These are phyloP conservation scores for Gonium pectorale DNA, from an alignment of 139 green algal genomes.

Conservation along the genomic window DNA sequence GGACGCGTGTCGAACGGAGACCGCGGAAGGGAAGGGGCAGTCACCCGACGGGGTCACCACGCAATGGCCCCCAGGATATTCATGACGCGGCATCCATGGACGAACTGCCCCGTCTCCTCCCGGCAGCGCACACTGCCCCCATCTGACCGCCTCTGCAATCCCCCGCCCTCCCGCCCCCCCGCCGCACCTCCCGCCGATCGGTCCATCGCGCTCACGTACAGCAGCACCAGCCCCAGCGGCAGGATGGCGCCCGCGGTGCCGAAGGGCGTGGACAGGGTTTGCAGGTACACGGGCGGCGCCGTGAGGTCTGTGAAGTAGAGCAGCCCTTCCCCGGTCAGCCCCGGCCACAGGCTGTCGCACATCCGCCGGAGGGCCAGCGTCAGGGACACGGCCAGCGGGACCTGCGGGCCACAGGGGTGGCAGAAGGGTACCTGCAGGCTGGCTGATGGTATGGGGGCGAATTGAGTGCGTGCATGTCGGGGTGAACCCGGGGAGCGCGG, in stretches of 20 bases:
- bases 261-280: constrained; percentile 50
- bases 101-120: no score
- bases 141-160: no score
- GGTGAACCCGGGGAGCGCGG: no score
- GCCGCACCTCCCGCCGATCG: constrained; percentile 30
- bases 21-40: no score
- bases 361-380: constrained; percentile 40
- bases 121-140: no score
- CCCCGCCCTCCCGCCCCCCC: not conserved
- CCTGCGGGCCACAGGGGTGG: constrained; percentile 12
- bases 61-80: not conserved
- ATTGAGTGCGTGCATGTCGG: no score
- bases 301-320: constrained; percentile 50
- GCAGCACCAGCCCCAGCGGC: constrained; percentile 45
- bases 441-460: no score
- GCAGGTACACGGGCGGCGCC: constrained; percentile 38
- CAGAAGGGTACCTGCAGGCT: no score
- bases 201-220: constrained; percentile 31
- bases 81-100: no score
- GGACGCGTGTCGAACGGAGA: no score
- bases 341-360: constrained; percentile 50
- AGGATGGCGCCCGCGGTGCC: constrained; percentile 52
- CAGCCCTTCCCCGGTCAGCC: constrained; percentile 31
- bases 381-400: not conserved
- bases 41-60: no score